Conservation (phyloP, 148 eudicot genomes). For the Rhododendron henanense region DNA sequence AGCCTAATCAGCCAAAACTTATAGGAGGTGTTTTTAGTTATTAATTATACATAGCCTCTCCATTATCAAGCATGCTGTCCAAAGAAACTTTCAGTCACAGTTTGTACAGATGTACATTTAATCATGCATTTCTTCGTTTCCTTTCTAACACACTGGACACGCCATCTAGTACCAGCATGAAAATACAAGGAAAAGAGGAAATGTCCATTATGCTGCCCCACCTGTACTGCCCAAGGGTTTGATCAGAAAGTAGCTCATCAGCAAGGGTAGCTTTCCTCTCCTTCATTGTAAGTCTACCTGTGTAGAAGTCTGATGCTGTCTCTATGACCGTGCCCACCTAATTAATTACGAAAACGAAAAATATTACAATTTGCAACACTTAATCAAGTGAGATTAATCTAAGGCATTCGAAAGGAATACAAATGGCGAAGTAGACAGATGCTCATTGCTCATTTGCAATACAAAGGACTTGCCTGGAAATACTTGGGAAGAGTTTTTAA, state of each 20-base stretch:
- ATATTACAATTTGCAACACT: constrained; percentile 8
- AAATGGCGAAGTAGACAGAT: not conserved
- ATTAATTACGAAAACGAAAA: not conserved
- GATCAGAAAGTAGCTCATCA: constrained; percentile 76
- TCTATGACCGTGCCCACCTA: constrained; percentile 88
- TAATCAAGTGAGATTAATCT: not conserved
- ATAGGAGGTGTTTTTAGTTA: not conserved
- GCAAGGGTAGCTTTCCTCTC: constrained; percentile 81
- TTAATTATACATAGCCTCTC: not conserved
- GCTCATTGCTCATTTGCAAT: not conserved
- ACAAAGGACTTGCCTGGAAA: constrained; percentile 54
- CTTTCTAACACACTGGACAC: not conserved
- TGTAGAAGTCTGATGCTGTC: constrained; percentile 52
- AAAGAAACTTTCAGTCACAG: not conserved
- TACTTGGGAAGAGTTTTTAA: constrained; percentile 74
- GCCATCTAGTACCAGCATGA: not conserved
- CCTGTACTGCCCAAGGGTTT: constrained; percentile 55
- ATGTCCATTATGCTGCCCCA: constrained; percentile 3
- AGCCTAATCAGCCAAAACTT: not conserved
- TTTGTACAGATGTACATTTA: not conserved
- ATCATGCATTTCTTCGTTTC: not conserved
- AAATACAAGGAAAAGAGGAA: not conserved
- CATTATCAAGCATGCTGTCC: not conserved
- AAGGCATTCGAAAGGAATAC: not conserved
- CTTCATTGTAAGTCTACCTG: constrained; percentile 78